phyloP scores from a whole-genome alignment of 768 basidiomycete species.

The Boletus rubroflammeus region DNA sequence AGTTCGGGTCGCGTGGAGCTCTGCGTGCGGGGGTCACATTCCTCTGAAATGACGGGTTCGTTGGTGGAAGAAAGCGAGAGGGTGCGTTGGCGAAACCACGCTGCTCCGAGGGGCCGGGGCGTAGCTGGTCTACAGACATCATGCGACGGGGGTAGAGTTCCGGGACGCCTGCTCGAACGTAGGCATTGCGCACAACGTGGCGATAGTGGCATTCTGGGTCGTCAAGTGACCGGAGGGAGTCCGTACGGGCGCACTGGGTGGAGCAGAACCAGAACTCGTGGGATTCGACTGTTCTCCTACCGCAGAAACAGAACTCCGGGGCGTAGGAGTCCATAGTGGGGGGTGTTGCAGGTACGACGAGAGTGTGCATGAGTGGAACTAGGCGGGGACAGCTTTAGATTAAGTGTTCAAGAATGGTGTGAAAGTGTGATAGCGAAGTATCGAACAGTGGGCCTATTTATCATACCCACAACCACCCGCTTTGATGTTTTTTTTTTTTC shows the following conservation, averaged over 20 bases:
- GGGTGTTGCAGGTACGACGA: conserved; percentile 2
- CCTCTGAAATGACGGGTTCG: neutral
- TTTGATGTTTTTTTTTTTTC: conserved; percentile 3
- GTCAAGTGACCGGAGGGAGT: conserved; percentile 26
- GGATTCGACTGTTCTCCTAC: conserved; percentile 16
- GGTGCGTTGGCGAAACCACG: neutral
- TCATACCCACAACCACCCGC: neutral
- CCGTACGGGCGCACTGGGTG: conserved; percentile 23
- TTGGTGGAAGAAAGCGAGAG: neutral
- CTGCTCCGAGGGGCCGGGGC: neutral
- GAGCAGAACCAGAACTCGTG: conserved; percentile 33
- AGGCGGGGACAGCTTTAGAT: neutral
- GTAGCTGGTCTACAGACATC: conserved; percentile 9
- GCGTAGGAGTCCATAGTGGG: conserved; percentile 10
- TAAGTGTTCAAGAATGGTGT: neutral
- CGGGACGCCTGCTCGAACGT: neutral
- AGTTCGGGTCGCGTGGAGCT: neutral
- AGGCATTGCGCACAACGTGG: conserved; percentile 15
- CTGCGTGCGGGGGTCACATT: neutral
- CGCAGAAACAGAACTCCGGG: conserved; percentile 25
- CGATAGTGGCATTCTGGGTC: conserved; percentile 26
- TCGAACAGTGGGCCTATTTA: conserved; percentile 5
- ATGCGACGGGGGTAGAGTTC: conserved; percentile 7
- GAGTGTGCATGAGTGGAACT: neutral
- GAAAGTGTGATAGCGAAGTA: neutral